Evolutionary conservation across 208 protist genomes (phyloP), one percentile per base, ranked within the genome.

Genomic region (Crithidia fasciculata): DNA sequence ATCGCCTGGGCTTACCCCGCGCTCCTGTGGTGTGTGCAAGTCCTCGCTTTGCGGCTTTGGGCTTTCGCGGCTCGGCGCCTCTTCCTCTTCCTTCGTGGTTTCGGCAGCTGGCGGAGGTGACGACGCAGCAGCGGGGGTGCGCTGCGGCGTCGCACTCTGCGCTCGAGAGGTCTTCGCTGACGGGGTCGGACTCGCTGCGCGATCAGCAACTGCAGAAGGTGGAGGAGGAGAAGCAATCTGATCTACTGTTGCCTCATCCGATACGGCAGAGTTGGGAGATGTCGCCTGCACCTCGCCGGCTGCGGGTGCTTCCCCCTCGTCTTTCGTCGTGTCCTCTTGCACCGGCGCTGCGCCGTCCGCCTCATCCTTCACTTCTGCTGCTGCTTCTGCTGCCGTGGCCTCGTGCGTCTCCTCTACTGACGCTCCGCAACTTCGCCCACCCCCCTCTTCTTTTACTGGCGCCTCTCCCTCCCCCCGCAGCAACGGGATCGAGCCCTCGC

Each of bases 81-180:
- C 50, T 40, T 13, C n/a, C 10, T 39, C 10, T 50, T 39, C 28
- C 10, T 39, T 43, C 43, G 45, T 19, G 5, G 15, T 43, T 15
- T 18, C 28, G 4, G 41, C 19, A 4, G 28, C 19, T 58, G 40
- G 18, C 8, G 40, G 10, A 41, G 62, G n/a, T 52, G 8, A 8
- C 39, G 59, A 18, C 15, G 15, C 19, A 8, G 19, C 41, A 16
- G 57, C 8, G 5, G 57, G 15, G 12, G 5, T 52, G 43, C 59
- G 49, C 52, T 37, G n/a, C 37, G 54, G 54, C 44, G 44, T 56
- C 16, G 55, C 49, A 44, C 53, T 63, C 28, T 72, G 41, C 44
- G 49, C 45, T 4, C 43, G 55, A 13, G 52, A 45, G 36, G 8
- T 43, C 28, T 63, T 63, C 44, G 28, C 28, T 28, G 56, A 66